Conservation (phyloP, 441 rosid genomes). For the Populus hybrid region DNA sequence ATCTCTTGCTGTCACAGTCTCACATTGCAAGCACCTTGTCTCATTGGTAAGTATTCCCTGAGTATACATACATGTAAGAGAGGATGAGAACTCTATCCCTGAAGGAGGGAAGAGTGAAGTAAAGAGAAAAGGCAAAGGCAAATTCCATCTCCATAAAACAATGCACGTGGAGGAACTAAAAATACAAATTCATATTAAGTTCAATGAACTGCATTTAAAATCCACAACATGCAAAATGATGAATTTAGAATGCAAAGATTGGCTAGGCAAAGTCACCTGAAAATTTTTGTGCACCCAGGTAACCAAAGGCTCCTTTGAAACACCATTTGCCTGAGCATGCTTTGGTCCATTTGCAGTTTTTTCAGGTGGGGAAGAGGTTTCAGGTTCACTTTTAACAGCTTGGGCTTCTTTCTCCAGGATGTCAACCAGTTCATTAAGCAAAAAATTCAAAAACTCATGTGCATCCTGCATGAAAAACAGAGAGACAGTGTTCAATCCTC, state of each 20-base stretch:
- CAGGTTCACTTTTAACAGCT: constrained; percentile 66
- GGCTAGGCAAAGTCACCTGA: constrained; percentile 51
- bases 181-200: not conserved
- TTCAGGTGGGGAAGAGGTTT: constrained; percentile 67
- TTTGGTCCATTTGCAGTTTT: constrained; percentile 71
- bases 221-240: not conserved
- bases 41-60: constrained; percentile 97
- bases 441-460: constrained; percentile 87
- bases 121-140: not conserved
- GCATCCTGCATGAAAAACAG: constrained; percentile 62
- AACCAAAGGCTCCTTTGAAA: constrained; percentile 71
- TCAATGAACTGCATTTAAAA: not conserved
- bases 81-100: constrained; percentile 21
- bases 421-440: constrained; percentile 93
- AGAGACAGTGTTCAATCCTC: not conserved
- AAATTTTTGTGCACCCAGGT: constrained; percentile 96
- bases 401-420: constrained; percentile 88
- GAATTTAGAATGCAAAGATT: not conserved
- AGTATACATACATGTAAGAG: constrained; percentile 23
- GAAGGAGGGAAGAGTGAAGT: not conserved
- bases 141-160: not conserved
- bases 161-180: not conserved
- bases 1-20: constrained; percentile 94
- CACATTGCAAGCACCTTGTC: constrained; percentile 88
- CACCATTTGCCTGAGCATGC: constrained; percentile 57